Base-by-base conservation (phyloP, 2,329 filamentous ascomycete species). In the Xylariaceae sp. region DNA sequence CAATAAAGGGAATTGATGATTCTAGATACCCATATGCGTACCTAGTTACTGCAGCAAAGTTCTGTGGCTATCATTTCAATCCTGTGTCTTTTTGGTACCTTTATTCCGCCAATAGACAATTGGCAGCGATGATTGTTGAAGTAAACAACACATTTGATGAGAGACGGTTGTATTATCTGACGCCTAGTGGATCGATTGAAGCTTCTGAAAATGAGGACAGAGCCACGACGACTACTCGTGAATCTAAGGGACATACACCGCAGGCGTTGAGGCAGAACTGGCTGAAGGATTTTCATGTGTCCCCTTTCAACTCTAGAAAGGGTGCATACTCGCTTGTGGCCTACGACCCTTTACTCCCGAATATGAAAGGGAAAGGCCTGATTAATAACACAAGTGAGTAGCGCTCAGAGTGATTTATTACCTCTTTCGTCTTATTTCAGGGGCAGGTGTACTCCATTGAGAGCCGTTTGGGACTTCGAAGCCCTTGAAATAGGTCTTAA, bases 71-170 rank as follows among this genome's bases (percentile, higher is more conserved):
- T 67, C 82, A 84, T 20, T 91, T 90, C 73, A 92, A 91, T 64
- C 88, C 88, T 0, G 86, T 89, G 2, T 91, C 88, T 0, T 89
- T 92, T 65, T 93, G 89, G 88, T 91, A 91, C 62, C 79, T 93
- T 2, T 92, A 93, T 68, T 81, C 85, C 12, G 62, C 72, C 0
- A 71, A 82, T 7, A 80, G 81, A 54, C 71, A 79, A 5, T 76
- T 92, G 14, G 80, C 77, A 20, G 85, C 85, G 52, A 85, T 91
- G 73, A 78, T 93, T 1, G 68, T 90, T 1, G 89, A 93, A 69
- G 87, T 91, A 44, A 90, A 90, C 71, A 91, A 91, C 64, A 90
- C 88, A 0, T 91, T 90, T 66, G 87, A 84, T 47, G 89, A 92
- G 70, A 79, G 87, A 48, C 81, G 87, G 9, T 81, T 88, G 70